A percentile compares a stretch with the other conserved stretches of the same genome.
Conservation (phyloP, 495 filamentous ascomycete genomes). For the Massariosphaeria phaeospora region DNA sequence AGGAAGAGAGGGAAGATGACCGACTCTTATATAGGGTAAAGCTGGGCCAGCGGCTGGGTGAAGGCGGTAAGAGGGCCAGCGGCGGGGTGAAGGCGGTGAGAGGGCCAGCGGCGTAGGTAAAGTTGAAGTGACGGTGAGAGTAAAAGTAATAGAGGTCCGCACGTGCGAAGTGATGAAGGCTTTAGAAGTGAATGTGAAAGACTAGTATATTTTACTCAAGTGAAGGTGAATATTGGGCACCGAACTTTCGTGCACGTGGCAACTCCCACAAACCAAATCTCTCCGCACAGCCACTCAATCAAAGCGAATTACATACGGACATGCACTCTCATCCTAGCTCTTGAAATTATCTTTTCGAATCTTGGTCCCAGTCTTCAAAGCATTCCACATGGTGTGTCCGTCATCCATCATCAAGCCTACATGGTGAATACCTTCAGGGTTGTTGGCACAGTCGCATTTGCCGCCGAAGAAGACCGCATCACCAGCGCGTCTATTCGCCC, state of each 20-base stretch:
- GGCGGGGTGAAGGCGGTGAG: too few species aligned
- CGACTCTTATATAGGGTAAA: too few species aligned
- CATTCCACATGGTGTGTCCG: slow-evolving; percentile 21
- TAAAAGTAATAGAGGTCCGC: too few species aligned
- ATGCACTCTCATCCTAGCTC: slow-evolving; percentile 18
- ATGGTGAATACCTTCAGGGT: slow-evolving; percentile 31
- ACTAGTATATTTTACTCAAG: too few species aligned
- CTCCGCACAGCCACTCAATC: background rate
- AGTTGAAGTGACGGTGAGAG: too few species aligned
- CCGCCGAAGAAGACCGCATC: slow-evolving; percentile 38
- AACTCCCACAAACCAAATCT: background rate
- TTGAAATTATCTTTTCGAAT: slow-evolving; percentile 24
- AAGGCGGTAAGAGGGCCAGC: too few species aligned
- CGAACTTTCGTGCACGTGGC: too few species aligned
- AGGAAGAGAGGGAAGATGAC: background rate
- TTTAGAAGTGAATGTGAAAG: too few species aligned
- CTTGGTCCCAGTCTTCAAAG: slow-evolving; percentile 26
- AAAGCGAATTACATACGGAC: slow-evolving; percentile 24
- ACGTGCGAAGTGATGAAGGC: too few species aligned
- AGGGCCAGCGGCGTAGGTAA: too few species aligned
- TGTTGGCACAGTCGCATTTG: slow-evolving; percentile 26
- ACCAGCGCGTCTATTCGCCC: slow-evolving; percentile 28
- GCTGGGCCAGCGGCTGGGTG: too few species aligned
- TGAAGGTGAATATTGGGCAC: too few species aligned
- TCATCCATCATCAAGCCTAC: slow-evolving; percentile 32